phyloP scores from a whole-genome alignment of 352 stramenopile species.

The Aphanomyces invadans region DNA sequence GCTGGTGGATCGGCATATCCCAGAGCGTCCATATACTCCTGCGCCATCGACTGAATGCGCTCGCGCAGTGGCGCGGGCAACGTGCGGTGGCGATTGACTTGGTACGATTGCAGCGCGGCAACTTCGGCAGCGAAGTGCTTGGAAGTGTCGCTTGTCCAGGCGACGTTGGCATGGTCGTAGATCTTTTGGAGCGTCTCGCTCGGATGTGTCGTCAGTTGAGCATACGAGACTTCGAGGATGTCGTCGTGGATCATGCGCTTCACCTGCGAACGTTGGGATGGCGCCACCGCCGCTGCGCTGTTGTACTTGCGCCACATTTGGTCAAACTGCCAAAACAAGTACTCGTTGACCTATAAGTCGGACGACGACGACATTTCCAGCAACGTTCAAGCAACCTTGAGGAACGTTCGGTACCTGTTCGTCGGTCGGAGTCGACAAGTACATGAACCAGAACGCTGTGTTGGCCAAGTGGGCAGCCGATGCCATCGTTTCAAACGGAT shows the following conservation, averaged over 20 bases:
- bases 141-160: not conserved
- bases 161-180: slow-evolving; percentile 9
- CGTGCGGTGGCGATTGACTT: slow-evolving; percentile 25
- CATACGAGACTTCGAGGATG: slow-evolving; percentile 19
- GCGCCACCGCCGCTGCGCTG: not conserved
- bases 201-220: not conserved
- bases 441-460: slow-evolving; percentile 29
- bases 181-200: not conserved
- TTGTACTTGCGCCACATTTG: slow-evolving; percentile 27
- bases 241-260: not conserved
- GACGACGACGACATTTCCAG: slow-evolving; percentile 14
- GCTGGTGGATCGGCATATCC: slow-evolving; percentile 39
- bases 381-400: slow-evolving; percentile 25
- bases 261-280: not conserved
- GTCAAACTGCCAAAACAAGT: slow-evolving; percentile 30
- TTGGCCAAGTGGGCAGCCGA: slow-evolving; percentile 29
- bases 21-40: slow-evolving; percentile 25
- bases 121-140: slow-evolving; percentile 12
- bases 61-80: not conserved
- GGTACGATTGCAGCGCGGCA: slow-evolving; percentile 18
- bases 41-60: slow-evolving; percentile 7
- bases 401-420: slow-evolving; percentile 20
- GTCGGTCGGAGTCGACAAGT: slow-evolving; percentile 27
- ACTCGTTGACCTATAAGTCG: slow-evolving; percentile 27
- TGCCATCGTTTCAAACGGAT: slow-evolving; percentile 28